These are phyloP conservation scores for Pterulicium gracile DNA, from an alignment of 1,284 basidiomycete genomes.

Conservation along the genomic window DNA sequence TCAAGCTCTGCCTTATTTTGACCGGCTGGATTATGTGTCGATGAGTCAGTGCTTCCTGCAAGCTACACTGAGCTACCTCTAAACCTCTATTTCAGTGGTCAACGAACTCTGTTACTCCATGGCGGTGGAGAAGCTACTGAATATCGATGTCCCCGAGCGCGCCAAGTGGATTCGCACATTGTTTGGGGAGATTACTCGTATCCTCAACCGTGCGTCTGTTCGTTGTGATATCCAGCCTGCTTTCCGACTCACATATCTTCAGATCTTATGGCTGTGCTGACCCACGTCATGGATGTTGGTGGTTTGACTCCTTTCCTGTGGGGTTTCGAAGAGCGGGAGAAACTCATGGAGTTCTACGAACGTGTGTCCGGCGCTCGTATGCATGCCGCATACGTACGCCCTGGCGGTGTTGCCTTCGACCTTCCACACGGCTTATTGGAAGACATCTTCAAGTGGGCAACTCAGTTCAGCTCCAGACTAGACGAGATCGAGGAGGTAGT, in stretches of 20 bases:
- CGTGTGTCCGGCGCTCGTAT: constrained; percentile 96
- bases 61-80: neutral
- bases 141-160: constrained; percentile 97
- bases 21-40: constrained; percentile 97
- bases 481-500: constrained; percentile 99
- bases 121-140: constrained; percentile 96
- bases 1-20: constrained; percentile 98
- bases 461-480: constrained; percentile 84
- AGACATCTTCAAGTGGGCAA: constrained; percentile 97
- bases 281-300: constrained; percentile 95
- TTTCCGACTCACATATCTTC: constrained; percentile 1
- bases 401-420: constrained; percentile 97
- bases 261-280: constrained; percentile 96
- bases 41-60: constrained; percentile 67
- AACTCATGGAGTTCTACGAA: constrained; percentile 99
- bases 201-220: constrained; percentile 72
- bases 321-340: constrained; percentile 99
- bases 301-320: constrained; percentile 98
- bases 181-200: constrained; percentile 94
- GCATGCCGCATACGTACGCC: constrained; percentile 96
- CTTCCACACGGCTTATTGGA: constrained; percentile 93
- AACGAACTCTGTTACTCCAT: constrained; percentile 96
- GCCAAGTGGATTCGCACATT: constrained; percentile 98
- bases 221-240: constrained; percentile 3
- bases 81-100: constrained; percentile 57